Evolutionary conservation across 2,329 filamentous ascomycete genomes (phyloP), one percentile per base, ranked within the genome.

Genomic region (Huntiella decipiens): DNA sequence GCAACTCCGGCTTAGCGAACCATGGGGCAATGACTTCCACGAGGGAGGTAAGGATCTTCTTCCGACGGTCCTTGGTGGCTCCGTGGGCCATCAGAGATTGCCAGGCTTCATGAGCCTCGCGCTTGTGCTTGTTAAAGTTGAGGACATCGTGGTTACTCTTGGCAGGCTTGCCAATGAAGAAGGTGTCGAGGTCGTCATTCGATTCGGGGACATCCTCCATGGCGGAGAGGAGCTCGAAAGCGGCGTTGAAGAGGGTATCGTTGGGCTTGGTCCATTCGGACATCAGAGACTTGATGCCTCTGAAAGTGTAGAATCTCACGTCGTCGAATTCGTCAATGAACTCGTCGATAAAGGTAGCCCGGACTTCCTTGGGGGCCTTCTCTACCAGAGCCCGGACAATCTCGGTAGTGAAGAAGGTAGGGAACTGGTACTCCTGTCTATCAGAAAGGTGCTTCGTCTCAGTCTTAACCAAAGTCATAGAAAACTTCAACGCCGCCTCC

Each of bases 51-150:
- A 98, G 68, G 2, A 94, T 70, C 42, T 68, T 66, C 59, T 96
- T 96, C 44, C 82, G 78, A 58, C 93, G 81, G 12, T 80, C 72
- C 51, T 78, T 76, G 42, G 69, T 73, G 43, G 86, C 68, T 3
- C 71, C 67, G 47, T 78, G 65, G 47, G 71, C 72, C 56, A 96
- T 74, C 16, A 94, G 61, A 3, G 80, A 72, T 13, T 94, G 64
- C 88, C 88, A 96, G 3, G 85, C 82, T 49, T 85, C 79, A 58
- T 95, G 86, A 0, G 82, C 84, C 53, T 77, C 74, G 56, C 74
- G 81, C 62, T 82, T 88, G 63, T 87, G 82, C 49, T 79, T 71
- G 11, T 69, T 68, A 5, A 80, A 62, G 2, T 79, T 82, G 40
- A 68, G 67, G 10, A 87, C 63, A 12, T 70, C 63, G 53, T 83